phyloP scores from a whole-genome alignment of 75 land plant genomes.

The Selaginella tamariscina region DNA sequence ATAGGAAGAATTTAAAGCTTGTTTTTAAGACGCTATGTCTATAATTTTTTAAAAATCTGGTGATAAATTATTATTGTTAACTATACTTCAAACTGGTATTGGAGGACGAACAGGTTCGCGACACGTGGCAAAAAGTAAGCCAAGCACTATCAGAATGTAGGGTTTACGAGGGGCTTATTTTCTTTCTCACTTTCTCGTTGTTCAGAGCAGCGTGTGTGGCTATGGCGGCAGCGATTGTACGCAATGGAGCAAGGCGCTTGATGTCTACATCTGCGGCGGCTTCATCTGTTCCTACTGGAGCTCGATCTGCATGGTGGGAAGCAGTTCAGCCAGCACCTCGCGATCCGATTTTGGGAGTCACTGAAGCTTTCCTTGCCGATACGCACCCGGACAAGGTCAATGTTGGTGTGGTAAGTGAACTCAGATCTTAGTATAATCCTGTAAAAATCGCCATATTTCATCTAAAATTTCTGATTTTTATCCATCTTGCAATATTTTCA shows the following conservation, averaged over 20 bases:
- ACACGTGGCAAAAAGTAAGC: background rate
- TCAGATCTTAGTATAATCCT: background rate
- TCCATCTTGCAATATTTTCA: no score
- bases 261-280: conserved; percentile 21
- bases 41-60: no score
- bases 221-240: background rate
- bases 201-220: background rate
- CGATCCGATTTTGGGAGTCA: conserved; percentile 87
- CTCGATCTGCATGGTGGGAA: conserved; percentile 43
- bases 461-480: background rate
- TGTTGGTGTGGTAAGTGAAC: conserved; percentile 67
- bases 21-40: no score
- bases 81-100: no score
- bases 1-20: no score
- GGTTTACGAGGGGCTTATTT: background rate
- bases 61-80: no score
- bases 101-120: no score
- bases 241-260: conserved; percentile 14
- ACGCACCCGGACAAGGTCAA: conserved; percentile 65
- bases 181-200: background rate
- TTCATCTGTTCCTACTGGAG: background rate
- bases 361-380: conserved; percentile 77
- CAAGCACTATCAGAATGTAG: background rate
- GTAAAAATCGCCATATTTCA: no score
- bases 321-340: conserved; percentile 64